phyloP scores from a whole-genome alignment of 2,329 filamentous ascomycete species.

The Escovopsis weberi region DNA sequence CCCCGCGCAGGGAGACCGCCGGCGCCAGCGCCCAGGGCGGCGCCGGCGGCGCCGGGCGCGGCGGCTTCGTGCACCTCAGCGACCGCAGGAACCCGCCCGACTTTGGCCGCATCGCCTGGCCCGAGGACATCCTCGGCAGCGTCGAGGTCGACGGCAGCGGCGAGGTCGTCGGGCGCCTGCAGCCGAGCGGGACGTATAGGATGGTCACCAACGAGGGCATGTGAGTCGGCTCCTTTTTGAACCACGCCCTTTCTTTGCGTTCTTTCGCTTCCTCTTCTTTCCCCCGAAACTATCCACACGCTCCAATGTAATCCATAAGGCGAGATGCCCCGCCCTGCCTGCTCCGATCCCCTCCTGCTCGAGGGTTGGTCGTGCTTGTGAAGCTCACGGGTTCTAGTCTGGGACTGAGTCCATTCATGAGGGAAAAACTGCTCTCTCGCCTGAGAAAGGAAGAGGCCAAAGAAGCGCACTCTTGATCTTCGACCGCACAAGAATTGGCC shows the following conservation, averaged over 20 bases:
- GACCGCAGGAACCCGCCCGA: conserved; percentile 50
- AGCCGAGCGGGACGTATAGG: conserved; percentile 48
- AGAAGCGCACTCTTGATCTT: conserved; percentile 14
- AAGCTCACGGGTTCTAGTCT: conserved; percentile 9
- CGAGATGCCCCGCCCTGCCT: no score
- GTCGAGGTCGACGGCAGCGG: conserved; percentile 47
- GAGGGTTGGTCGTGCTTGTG: no score
- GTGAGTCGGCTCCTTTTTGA: conserved; percentile 29
- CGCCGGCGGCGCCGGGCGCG: conserved; percentile 42
- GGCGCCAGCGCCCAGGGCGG: conserved; percentile 48
- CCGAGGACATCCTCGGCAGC: conserved; percentile 56
- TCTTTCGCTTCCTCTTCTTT: no score
- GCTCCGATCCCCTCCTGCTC: no score
- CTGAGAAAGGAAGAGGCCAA: conserved; percentile 36
- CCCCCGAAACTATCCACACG: no score
- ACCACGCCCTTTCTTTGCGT: not conserved
- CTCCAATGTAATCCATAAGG: no score
- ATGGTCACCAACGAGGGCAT: conserved; percentile 52
- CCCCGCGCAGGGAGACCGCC: conserved; percentile 16
- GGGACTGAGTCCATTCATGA: conserved; percentile 29
- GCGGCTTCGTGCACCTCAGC: conserved; percentile 51
- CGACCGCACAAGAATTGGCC: no score
- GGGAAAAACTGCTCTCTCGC: conserved; percentile 37
- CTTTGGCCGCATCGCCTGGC: conserved; percentile 53
- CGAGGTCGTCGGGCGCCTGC: conserved; percentile 40